Percentiles rank a stretch among this genome's conserved stretches.
These are phyloP conservation scores for Ophiosphaerella narmari DNA, from an alignment of 2,329 filamentous ascomycete species.

Conservation along the genomic window DNA sequence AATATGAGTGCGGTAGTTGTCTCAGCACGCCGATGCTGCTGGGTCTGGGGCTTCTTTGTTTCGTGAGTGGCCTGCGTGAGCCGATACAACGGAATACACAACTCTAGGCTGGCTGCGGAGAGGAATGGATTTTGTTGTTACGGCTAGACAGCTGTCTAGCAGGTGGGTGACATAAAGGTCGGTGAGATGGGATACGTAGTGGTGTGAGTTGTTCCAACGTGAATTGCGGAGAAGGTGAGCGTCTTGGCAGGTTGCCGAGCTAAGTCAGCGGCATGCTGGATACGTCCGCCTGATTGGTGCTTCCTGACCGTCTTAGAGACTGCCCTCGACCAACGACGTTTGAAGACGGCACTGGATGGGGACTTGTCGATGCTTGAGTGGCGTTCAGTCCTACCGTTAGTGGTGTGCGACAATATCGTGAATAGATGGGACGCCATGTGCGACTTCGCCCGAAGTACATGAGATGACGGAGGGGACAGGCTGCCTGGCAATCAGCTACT, in stretches of 20 bases:
- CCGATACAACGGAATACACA: constrained; percentile 44
- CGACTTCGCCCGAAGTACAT: constrained; percentile 22
- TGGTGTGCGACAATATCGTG: constrained; percentile 11
- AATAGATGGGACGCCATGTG: constrained; percentile 12
- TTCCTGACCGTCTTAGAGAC: constrained; percentile 9
- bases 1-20: constrained; percentile 7
- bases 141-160: constrained; percentile 48
- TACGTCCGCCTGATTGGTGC: constrained; percentile 32
- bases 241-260: constrained; percentile 23
- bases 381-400: constrained; percentile 26
- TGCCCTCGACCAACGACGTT: constrained; percentile 36
- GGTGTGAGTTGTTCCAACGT: constrained; percentile 30
- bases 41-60: constrained; percentile 35
- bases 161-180: constrained; percentile 38
- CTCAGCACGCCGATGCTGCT: constrained; percentile 28
- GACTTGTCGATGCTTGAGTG: constrained; percentile 28
- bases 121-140: constrained; percentile 42
- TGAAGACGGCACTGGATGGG: constrained; percentile 28
- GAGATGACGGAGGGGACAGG: constrained; percentile 16
- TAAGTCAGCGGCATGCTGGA: constrained; percentile 32
- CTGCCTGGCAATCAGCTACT: constrained; percentile 28
- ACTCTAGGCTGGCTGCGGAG: constrained; percentile 50
- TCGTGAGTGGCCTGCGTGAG: constrained; percentile 38
- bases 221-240: constrained; percentile 31
- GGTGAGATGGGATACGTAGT: constrained; percentile 12